These are phyloP conservation scores for Anaeromyces robustus DNA, from an alignment of 192 early-diverging fungal species.

Conservation along the genomic window DNA sequence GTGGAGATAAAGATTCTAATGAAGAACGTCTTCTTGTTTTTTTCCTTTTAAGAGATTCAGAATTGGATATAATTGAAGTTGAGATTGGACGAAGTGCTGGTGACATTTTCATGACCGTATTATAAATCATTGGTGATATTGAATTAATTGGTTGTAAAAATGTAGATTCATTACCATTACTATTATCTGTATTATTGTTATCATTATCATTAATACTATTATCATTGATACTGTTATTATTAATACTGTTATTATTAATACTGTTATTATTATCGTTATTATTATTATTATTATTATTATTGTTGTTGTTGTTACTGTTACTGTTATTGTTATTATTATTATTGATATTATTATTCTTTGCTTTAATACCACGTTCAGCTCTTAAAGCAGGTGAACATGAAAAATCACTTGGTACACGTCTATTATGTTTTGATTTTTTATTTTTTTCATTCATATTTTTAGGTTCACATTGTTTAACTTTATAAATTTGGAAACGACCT, in stretches of 20 bases:
- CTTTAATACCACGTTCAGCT: too few species aligned
- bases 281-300: too few species aligned
- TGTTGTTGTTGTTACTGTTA: too few species aligned
- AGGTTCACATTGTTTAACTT: background rate
- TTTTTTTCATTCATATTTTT: background rate
- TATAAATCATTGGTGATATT: background rate
- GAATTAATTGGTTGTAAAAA: background rate
- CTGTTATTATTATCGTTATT: too few species aligned
- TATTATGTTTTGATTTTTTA: background rate
- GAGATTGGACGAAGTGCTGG: background rate
- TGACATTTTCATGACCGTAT: background rate
- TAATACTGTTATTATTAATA: too few species aligned
- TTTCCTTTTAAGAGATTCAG: background rate
- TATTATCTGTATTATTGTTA: background rate
- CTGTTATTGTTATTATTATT: background rate
- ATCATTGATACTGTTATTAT: too few species aligned
- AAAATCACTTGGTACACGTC: background rate
- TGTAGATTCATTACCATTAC: background rate
- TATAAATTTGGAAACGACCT: background rate
- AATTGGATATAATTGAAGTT: background rate
- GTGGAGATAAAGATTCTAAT: background rate
- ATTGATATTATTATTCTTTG: background rate
- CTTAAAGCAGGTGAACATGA: background rate
- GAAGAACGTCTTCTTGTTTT: background rate
- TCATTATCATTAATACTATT: too few species aligned